Percentiles rank a stretch among this genome's conserved stretches.
Evolutionary conservation across 352 stramenopile genomes (phyloP).

Genomic region (Globisporangium nagaii): DNA sequence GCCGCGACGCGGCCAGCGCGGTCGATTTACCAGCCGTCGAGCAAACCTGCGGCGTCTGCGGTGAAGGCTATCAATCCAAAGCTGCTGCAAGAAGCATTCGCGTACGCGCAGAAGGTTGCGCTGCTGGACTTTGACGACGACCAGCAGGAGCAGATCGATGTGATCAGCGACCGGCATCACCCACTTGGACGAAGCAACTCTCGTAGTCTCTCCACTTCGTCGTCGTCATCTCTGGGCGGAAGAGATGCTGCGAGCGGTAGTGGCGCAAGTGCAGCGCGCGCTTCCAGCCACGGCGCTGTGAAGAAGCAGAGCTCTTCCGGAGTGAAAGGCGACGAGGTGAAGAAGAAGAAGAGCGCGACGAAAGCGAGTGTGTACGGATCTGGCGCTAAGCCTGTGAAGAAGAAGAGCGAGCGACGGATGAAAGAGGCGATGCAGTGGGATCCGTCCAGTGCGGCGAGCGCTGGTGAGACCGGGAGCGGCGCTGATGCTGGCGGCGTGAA

Average conservation of each 20-base stretch:
- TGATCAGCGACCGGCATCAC: slow-evolving; percentile 11
- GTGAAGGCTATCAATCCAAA: slow-evolving; percentile 47
- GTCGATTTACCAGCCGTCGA: slow-evolving; percentile 3
- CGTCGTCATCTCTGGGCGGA: slow-evolving; percentile 2
- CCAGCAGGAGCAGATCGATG: slow-evolving; percentile 12
- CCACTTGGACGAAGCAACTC: slow-evolving; percentile 1
- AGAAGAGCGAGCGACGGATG: slow-evolving; percentile 15
- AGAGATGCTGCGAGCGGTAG: not conserved
- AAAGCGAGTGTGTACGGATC: slow-evolving; percentile 28
- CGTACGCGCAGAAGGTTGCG: slow-evolving; percentile 59
- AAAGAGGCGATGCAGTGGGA: slow-evolving; percentile 21
- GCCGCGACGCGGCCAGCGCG: slow-evolving; percentile 15
- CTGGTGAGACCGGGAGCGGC: slow-evolving; percentile 4
- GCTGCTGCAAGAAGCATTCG: slow-evolving; percentile 71
- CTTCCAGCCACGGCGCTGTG: not conserved
- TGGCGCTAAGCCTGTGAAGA: slow-evolving; percentile 37
- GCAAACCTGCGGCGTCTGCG: slow-evolving; percentile 3
- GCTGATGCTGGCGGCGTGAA: slow-evolving; percentile 14
- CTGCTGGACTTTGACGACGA: slow-evolving; percentile 35
- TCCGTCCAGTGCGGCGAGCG: not conserved
- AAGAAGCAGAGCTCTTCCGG: slow-evolving; percentile 9
- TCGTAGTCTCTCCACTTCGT: not conserved
- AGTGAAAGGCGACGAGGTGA: slow-evolving; percentile 13
- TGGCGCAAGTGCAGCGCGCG: not conserved
- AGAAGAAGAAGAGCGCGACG: slow-evolving; percentile 25